phyloP scores from a whole-genome alignment of 140 eudicot genomes.

The Cichorium intybus region DNA sequence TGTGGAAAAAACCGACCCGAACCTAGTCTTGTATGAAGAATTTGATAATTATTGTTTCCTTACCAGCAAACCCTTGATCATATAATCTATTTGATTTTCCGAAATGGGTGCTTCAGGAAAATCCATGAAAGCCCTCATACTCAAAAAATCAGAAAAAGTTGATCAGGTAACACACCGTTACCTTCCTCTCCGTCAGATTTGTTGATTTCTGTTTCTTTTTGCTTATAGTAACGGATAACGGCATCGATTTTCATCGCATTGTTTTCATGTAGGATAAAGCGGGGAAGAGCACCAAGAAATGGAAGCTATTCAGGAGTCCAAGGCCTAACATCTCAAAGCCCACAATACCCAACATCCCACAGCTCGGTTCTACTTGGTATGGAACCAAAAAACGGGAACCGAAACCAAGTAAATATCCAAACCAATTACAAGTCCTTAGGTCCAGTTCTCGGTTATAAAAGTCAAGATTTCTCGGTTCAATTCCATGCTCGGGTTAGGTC shows the following conservation, averaged over 20 bases:
- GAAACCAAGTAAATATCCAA: too few species aligned
- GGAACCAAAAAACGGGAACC: too few species aligned
- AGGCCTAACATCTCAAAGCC: too few species aligned
- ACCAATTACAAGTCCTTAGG: too few species aligned
- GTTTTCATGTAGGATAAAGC: constrained; percentile 46
- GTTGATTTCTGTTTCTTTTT: neutral
- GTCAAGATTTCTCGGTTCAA: too few species aligned
- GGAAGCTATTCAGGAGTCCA: constrained; percentile 91
- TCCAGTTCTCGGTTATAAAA: too few species aligned
- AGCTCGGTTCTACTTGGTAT: too few species aligned
- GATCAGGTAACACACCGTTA: constrained; percentile 46
- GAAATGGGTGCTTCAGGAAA: constrained; percentile 92
- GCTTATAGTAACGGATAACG: neutral
- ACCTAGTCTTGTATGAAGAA: neutral
- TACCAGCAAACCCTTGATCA: neutral
- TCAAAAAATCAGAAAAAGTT: constrained; percentile 63
- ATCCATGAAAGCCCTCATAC: constrained; percentile 73
- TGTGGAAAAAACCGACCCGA: too few species aligned
- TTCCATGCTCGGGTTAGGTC: too few species aligned
- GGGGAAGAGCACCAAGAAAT: constrained; percentile 62
- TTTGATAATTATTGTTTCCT: neutral
- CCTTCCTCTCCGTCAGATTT: neutral
- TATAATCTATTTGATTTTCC: neutral
- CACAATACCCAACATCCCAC: too few species aligned
- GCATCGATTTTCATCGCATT: neutral